phyloP scores from a whole-genome alignment of 1,284 basidiomycete genomes.

The Ceratobasidium sp. region DNA sequence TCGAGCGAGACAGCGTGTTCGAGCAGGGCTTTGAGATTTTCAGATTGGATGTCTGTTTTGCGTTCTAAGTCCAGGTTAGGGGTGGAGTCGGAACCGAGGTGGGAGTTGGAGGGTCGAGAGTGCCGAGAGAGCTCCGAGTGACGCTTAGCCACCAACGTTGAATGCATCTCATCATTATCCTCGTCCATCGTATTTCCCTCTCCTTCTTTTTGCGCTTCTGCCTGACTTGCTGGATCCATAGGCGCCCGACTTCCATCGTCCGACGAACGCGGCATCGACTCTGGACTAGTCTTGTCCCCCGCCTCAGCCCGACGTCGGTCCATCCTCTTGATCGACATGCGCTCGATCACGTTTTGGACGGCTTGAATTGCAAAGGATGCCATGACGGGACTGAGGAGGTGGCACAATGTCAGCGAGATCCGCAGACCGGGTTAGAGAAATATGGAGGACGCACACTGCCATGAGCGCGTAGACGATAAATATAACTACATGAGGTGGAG shows the following conservation, averaged over 20 bases:
- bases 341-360: slow-evolving; percentile 54
- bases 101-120: neutral
- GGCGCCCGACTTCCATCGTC: neutral
- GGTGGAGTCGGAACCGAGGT: neutral
- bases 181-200: slow-evolving; percentile 17
- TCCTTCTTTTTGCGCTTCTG: neutral
- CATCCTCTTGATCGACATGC: slow-evolving; percentile 42
- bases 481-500: slow-evolving; percentile 20
- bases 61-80: neutral
- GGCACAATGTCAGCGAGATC: neutral
- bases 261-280: slow-evolving; percentile 41
- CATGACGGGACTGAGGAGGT: slow-evolving; percentile 52
- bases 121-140: neutral
- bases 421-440: neutral
- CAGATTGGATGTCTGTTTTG: slow-evolving; percentile 27
- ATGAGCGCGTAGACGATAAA: slow-evolving; percentile 44
- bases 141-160: slow-evolving; percentile 3
- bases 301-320: slow-evolving; percentile 14
- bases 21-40: slow-evolving; percentile 41
- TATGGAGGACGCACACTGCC: slow-evolving; percentile 36
- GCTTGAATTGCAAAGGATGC: slow-evolving; percentile 59
- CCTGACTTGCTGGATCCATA: no score
- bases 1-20: slow-evolving; percentile 45
- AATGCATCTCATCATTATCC: slow-evolving; percentile 42
- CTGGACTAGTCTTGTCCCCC: slow-evolving; percentile 10